Base-by-base conservation (phyloP, 1,284 basidiomycete genomes). In the Salmacisia buchloeana region DNA sequence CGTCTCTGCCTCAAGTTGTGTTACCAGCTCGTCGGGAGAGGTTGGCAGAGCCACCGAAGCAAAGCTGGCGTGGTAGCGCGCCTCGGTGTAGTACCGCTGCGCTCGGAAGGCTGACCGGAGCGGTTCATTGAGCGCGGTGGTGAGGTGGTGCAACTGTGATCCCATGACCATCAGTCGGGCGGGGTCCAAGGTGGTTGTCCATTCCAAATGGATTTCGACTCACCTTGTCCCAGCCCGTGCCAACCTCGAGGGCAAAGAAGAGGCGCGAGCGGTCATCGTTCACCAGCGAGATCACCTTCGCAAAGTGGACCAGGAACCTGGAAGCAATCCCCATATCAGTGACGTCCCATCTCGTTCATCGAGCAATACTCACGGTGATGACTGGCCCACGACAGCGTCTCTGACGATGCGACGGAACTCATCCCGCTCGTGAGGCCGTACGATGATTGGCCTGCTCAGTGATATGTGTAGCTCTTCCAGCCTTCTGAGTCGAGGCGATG, bases 361-460 rank as follows among this genome's bases (percentile, higher is more conserved):
- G 36, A 38, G 36, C n/a, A 10, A 38, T 10, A 38, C 12, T 12
- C n/a, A 38, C n/a, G 36, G 36, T 10, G 36, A 38, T 10, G 36
- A n/a, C 10, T 12, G 36, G 36, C 36, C 64, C 10, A 41, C 38
- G 3, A 38, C 9, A 21, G 64, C 60, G 15, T 61, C 56, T n/a
- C 63, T 62, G 56, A 66, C 56, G 49, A 66, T 25, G 25, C 6
- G 10, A 18, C 49, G 49, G 29, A 54, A 71, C 3, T 64, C 64
- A 10, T 68, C 63, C 21, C 67, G 43, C 38, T 73, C 71, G 45
- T 69, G 67, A 34, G 65, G 43, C 15, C 64, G 38, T 2, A 73
- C 65, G 2, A 70, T 69, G 57, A 71, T 66, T 1, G 71, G 71
- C 10, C 71, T 58, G 2, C 69, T 71, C 13, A 73, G 29, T 3